Evolutionary conservation across 176 grass and related monocot species (phyloP).

Genomic region (Phoenix roebelenii): DNA sequence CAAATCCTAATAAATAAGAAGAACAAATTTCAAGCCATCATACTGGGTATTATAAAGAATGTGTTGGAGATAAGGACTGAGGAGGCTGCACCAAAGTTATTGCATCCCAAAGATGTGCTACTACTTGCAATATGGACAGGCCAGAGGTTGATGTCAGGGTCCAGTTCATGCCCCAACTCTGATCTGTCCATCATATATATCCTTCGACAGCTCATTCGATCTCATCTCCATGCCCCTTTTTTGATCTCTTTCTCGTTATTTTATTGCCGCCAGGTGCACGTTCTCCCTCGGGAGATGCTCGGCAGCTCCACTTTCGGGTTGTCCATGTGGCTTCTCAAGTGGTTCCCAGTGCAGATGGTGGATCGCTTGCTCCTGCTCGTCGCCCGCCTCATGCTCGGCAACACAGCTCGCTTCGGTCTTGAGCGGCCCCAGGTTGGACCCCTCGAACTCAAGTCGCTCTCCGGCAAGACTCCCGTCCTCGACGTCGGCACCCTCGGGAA

Average conservation of each 20-base stretch:
- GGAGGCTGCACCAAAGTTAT: not conserved
- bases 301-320: conserved; percentile 12
- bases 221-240: not conserved
- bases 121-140: too few relatives aligned
- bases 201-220: too few relatives aligned
- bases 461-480: conserved; percentile 15
- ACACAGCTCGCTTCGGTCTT: conserved; percentile 7
- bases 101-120: too few relatives aligned
- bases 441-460: conserved; percentile 9
- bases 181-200: too few relatives aligned
- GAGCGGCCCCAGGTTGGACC: conserved; percentile 10
- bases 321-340: conserved; percentile 16
- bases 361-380: conserved; percentile 8
- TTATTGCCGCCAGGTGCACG: conserved; percentile 3
- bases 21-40: not conserved
- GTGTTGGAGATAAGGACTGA: not conserved
- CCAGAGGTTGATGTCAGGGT: too few relatives aligned
- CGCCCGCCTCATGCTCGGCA: conserved; percentile 2
- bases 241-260: not conserved
- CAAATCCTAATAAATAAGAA: not conserved
- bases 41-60: not conserved
- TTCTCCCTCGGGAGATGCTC: conserved; percentile 12
- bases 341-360: conserved; percentile 3
- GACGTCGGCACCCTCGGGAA: conserved; percentile 11
- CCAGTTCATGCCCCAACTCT: too few relatives aligned